Conservation (phyloP, 352 stramenopile species). For the Phytophthora macrochlamydospora region DNA sequence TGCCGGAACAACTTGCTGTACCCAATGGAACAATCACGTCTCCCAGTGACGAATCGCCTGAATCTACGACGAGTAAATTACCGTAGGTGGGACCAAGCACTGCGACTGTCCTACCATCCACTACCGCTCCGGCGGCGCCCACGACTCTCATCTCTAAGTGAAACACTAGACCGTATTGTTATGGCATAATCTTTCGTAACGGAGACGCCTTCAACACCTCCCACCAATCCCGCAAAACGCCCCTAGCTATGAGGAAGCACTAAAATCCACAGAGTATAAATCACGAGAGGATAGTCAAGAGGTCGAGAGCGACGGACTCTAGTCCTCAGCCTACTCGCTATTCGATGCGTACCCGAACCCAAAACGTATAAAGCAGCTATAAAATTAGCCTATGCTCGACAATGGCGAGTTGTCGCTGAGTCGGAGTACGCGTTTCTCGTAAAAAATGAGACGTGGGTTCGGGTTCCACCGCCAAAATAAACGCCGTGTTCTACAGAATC, state of each 20-base stretch:
- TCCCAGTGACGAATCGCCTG: not conserved
- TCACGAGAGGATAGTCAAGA: not conserved
- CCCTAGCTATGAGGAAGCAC: not conserved
- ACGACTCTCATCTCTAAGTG: not conserved
- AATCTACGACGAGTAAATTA: not conserved
- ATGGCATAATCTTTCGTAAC: not conserved
- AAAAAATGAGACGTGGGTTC: not conserved
- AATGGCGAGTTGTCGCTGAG: not conserved
- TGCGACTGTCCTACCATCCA: not conserved
- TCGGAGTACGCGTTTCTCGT: not conserved
- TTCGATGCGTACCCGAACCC: not conserved
- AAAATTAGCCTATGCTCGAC: not conserved
- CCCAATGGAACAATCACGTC: not conserved
- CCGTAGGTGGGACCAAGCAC: not conserved
- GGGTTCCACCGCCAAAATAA: not conserved
- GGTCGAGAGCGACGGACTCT: not conserved
- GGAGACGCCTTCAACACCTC: not conserved
- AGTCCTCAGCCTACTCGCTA: not conserved
- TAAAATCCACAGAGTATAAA: not conserved
- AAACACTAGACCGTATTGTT: not conserved
- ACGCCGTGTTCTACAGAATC: not conserved
- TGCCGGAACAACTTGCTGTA: not conserved
- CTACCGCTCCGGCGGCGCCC: not conserved
- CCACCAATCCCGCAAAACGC: not conserved
- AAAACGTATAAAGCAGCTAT: not conserved